Percentiles rank a stretch among this genome's conserved stretches.
Evolutionary conservation across 352 stramenopile genomes (phyloP).

Genomic region (Pythium plurisporium): DNA sequence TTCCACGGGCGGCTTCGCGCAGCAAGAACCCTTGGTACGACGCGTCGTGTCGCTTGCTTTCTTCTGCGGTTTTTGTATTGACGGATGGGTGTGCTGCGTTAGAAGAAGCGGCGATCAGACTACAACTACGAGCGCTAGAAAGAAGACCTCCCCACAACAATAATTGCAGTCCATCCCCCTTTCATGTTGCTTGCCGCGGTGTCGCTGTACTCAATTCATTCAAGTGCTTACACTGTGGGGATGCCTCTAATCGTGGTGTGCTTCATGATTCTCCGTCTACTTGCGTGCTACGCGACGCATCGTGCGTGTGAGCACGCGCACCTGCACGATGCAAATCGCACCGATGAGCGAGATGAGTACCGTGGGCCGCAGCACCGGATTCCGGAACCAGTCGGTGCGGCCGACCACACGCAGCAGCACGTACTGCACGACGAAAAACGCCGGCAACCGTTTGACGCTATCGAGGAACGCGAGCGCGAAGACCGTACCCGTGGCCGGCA

Average conservation of each 20-base stretch:
- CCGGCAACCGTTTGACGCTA: conserved; percentile 45
- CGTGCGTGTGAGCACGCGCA: conserved; percentile 50
- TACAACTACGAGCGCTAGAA: conserved; percentile 15
- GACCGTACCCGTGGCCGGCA: conserved; percentile 50
- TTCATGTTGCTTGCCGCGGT: too few species aligned
- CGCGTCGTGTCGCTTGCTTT: not conserved
- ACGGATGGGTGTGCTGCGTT: conserved; percentile 3
- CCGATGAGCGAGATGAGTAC: conserved; percentile 53
- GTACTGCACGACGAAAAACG: conserved; percentile 42
- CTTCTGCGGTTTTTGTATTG: not conserved
- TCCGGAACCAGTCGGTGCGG: conserved; percentile 66
- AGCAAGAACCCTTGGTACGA: conserved; percentile 21
- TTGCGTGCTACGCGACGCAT: conserved; percentile 53
- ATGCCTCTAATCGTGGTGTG: not conserved
- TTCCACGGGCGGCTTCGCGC: conserved; percentile 3
- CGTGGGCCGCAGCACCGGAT: conserved; percentile 69
- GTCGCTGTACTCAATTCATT: too few species aligned
- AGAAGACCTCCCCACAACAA: too few species aligned
- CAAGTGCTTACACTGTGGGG: too few species aligned
- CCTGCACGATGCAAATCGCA: conserved; percentile 32
- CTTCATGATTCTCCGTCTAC: conserved; percentile 14
- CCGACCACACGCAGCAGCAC: conserved; percentile 59
- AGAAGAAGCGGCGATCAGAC: conserved; percentile 29
- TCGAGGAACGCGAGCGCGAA: conserved; percentile 43
- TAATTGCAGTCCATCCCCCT: too few species aligned